Evolutionary conservation across 495 filamentous ascomycete genomes (phyloP).

Genomic region (Thermochaetoides thermophila): DNA sequence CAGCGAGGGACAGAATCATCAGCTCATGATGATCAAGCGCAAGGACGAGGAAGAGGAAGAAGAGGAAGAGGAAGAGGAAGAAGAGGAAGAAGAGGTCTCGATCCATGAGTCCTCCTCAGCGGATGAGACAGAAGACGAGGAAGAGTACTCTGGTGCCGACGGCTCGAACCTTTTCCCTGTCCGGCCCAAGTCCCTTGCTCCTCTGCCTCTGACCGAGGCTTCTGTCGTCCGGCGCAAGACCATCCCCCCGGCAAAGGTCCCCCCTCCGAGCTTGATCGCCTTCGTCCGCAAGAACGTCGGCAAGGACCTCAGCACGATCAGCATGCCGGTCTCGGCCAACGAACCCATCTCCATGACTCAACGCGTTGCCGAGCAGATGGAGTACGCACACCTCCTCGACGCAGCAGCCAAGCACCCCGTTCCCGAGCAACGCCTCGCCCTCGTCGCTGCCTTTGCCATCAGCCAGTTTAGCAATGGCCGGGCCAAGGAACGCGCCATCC

Average conservation of each 20-base stretch:
- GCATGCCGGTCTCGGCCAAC: conserved; percentile 94
- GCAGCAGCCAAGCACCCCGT: conserved; percentile 45
- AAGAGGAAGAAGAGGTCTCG: conserved; percentile 41
- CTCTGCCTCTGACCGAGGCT: conserved; percentile 52
- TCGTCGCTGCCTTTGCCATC: conserved; percentile 81
- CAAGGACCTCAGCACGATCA: conserved; percentile 88
- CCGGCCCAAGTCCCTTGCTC: conserved; percentile 58
- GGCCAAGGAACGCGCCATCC: conserved; percentile 77
- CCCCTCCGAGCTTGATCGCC: conserved; percentile 79
- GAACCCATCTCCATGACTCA: conserved; percentile 83
- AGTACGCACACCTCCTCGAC: conserved; percentile 78
- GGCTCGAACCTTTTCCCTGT: conserved; percentile 48
- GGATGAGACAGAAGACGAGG: conserved; percentile 43
- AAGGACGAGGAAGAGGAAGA: conserved; percentile 43
- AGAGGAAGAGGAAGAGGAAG: conserved; percentile 36
- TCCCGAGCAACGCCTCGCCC: conserved; percentile 56
- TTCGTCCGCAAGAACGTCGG: conserved; percentile 96
- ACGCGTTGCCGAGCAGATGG: conserved; percentile 72
- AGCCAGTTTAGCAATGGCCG: conserved; percentile 65
- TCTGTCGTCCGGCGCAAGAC: conserved; percentile 56
- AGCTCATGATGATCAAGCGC: conserved; percentile 59
- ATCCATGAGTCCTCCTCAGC: conserved; percentile 45
- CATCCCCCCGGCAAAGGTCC: conserved; percentile 53
- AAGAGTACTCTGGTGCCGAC: conserved; percentile 22
- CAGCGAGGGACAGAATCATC: conserved; percentile 33